Conservation (phyloP, 2,329 filamentous ascomycete genomes). For the Teratosphaeria epicoccoides region DNA sequence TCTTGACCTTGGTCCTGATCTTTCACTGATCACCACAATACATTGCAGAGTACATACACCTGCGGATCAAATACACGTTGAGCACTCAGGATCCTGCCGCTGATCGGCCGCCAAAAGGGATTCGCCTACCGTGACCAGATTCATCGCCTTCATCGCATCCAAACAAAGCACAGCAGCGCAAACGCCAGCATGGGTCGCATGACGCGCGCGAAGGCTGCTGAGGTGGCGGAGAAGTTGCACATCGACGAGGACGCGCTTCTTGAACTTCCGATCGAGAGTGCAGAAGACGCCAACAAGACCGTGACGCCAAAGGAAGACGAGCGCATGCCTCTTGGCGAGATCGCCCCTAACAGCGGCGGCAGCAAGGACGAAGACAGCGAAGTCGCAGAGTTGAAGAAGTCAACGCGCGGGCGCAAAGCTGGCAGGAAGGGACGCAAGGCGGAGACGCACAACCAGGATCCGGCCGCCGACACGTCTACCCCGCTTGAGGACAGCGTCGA, state of each 20-base stretch:
- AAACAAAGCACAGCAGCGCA: background rate
- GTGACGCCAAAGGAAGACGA: slow-evolving; percentile 11
- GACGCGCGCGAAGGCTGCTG: slow-evolving; percentile 32
- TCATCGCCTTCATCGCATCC: too few species aligned
- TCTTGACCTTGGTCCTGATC: too few species aligned
- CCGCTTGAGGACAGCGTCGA: slow-evolving; percentile 1
- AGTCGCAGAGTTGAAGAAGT: slow-evolving; percentile 18
- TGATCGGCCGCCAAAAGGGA: too few species aligned
- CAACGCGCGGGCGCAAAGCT: slow-evolving; percentile 25
- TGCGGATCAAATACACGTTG: too few species aligned
- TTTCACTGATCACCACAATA: background rate
- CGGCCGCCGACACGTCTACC: slow-evolving; percentile 6
- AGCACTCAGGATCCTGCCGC: too few species aligned
- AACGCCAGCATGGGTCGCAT: slow-evolving; percentile 23
- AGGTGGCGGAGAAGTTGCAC: slow-evolving; percentile 29
- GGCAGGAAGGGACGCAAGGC: slow-evolving; percentile 18
- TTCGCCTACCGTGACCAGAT: too few species aligned
- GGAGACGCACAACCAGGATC: slow-evolving; percentile 13
- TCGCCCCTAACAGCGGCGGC: slow-evolving; percentile 28
- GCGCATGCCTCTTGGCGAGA: slow-evolving; percentile 30
- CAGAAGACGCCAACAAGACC: slow-evolving; percentile 1
- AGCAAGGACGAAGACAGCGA: slow-evolving; percentile 11
- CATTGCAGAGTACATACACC: too few species aligned
- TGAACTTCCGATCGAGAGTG: slow-evolving; percentile 16
- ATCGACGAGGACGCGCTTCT: slow-evolving; percentile 25